A percentile compares a stretch with the other conserved stretches of the same genome.
phyloP scores from a whole-genome alignment of 2,329 filamentous ascomycete species.

The Aspergillus arachidicola region DNA sequence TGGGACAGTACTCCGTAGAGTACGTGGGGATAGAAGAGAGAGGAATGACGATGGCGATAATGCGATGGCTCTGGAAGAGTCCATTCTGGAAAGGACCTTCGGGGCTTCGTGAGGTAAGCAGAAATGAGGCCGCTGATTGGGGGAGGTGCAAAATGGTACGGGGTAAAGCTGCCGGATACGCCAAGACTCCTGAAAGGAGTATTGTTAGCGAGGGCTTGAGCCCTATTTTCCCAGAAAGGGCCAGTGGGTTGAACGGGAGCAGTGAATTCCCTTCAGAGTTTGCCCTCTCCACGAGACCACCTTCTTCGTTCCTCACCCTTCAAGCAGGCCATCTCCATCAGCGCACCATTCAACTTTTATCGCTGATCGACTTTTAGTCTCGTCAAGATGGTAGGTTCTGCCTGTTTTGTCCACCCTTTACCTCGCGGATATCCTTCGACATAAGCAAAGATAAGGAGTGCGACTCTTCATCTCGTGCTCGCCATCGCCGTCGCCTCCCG shows the following conservation, averaged over 20 bases:
- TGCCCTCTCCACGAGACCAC: slow-evolving; percentile 37
- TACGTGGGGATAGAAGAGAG: background rate
- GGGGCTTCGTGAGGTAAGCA: slow-evolving; percentile 6
- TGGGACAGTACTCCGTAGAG: background rate
- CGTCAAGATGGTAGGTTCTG: slow-evolving; percentile 47
- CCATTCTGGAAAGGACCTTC: background rate
- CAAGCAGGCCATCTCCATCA: slow-evolving; percentile 47
- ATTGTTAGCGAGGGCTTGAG: slow-evolving; percentile 44
- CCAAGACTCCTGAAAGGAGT: slow-evolving; percentile 25
- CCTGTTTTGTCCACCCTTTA: slow-evolving; percentile 12
- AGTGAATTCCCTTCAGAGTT: slow-evolving; percentile 39
- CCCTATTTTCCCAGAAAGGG: slow-evolving; percentile 37
- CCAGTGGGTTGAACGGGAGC: slow-evolving; percentile 26
- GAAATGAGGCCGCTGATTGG: slow-evolving; percentile 7
- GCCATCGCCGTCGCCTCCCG: slow-evolving; percentile 19
- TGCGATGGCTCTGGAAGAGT: slow-evolving; percentile 8
- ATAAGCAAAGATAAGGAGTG: background rate
- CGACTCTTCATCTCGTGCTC: slow-evolving; percentile 11
- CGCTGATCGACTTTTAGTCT: slow-evolving; percentile 45
- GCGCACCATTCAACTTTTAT: slow-evolving; percentile 40
- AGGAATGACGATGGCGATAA: background rate
- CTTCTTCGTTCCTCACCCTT: slow-evolving; percentile 34
- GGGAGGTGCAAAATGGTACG: background rate
- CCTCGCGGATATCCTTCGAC: slow-evolving; percentile 4
- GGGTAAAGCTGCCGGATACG: background rate